Evolutionary conservation across 2,329 filamentous ascomycete species (phyloP).

Genomic region (Monosporascus sp.): DNA sequence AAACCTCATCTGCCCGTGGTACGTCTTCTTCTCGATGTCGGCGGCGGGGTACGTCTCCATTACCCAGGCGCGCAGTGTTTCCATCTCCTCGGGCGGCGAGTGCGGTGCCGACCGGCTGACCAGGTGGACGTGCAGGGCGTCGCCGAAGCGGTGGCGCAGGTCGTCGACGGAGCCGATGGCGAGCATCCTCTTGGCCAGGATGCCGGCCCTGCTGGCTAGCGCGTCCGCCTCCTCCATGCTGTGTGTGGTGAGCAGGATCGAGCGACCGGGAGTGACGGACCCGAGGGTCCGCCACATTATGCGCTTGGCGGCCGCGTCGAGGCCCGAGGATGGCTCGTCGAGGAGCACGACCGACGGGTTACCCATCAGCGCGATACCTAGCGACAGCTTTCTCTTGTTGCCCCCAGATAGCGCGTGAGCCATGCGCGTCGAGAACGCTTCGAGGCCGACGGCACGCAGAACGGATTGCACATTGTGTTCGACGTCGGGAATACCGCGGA

Average conservation of each 20-base stretch:
- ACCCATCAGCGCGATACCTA: constrained; percentile 88
- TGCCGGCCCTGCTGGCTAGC: constrained; percentile 75
- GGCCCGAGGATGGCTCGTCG: constrained; percentile 82
- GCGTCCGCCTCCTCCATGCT: constrained; percentile 95
- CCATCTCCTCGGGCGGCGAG: constrained; percentile 65
- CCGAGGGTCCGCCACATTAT: constrained; percentile 88
- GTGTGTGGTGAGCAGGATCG: constrained; percentile 84
- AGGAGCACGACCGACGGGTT: constrained; percentile 83
- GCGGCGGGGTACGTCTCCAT: constrained; percentile 55
- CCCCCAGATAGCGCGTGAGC: constrained; percentile 78
- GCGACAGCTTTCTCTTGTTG: constrained; percentile 86
- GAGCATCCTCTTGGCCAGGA: constrained; percentile 81
- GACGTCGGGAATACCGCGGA: constrained; percentile 71
- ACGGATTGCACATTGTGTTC: constrained; percentile 74
- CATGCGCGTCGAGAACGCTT: constrained; percentile 66
- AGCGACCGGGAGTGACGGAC: constrained; percentile 69
- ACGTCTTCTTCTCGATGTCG: constrained; percentile 65
- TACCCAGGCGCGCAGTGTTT: constrained; percentile 62
- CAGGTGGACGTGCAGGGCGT: constrained; percentile 75
- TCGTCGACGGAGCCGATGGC: constrained; percentile 72
- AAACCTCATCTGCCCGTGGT: constrained; percentile 85
- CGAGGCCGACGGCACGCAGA: constrained; percentile 73
- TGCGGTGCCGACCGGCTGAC: constrained; percentile 71
- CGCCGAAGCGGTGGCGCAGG: constrained; percentile 69
- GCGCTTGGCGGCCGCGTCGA: constrained; percentile 86